Evolutionary conservation across 371 early-diverging fungal genomes (phyloP).

Genomic region (Mucor irregularis): DNA sequence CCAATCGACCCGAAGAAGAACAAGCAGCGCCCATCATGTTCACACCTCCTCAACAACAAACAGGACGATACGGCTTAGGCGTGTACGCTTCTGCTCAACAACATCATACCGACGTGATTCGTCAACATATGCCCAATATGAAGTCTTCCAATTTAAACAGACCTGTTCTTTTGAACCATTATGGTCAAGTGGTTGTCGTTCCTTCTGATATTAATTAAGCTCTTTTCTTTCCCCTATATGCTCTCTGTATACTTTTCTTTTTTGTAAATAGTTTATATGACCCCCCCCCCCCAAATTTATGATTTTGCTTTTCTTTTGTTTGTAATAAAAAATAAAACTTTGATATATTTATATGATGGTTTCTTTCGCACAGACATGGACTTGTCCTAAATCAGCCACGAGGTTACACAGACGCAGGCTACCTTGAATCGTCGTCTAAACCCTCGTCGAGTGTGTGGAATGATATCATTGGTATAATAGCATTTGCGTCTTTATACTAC

Average conservation of each 20-base stretch:
- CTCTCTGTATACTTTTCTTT: background rate
- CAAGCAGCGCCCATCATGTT: background rate
- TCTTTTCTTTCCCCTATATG: background rate
- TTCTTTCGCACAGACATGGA: no score
- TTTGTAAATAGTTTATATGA: constrained; percentile 6
- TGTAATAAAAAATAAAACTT: background rate
- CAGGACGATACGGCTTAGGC: constrained; percentile 31
- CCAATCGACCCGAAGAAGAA: background rate
- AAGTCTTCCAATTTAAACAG: constrained; percentile 16
- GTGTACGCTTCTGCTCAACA: constrained; percentile 55
- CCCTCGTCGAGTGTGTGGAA: no score
- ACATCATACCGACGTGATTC: constrained; percentile 49
- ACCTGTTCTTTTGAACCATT: constrained; percentile 27
- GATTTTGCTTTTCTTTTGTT: background rate
- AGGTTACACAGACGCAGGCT: no score
- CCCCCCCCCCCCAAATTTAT: background rate
- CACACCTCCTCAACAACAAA: background rate
- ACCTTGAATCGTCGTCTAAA: no score
- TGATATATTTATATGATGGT: no score
- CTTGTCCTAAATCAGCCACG: no score
- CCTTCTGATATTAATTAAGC: background rate
- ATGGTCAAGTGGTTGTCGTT: constrained; percentile 22
- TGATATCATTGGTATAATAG: no score
- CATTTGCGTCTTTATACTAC: no score
- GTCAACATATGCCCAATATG: constrained; percentile 35